Evolutionary conservation across 2,329 filamentous ascomycete species (phyloP), one percentile per base, ranked within the genome.

Genomic region (Byssoonygena ceratinophila): DNA sequence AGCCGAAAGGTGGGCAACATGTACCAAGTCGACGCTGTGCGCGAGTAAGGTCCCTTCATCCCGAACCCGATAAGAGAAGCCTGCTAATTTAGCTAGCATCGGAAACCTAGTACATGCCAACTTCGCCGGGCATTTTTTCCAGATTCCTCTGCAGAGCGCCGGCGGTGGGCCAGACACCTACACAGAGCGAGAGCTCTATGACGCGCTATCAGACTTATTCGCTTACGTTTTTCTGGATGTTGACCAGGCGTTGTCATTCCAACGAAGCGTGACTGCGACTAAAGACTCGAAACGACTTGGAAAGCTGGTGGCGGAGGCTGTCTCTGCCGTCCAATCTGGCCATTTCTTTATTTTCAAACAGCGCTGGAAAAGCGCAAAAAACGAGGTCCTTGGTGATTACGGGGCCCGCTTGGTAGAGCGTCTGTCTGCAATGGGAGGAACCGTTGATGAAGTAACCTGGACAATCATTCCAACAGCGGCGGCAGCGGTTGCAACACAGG

Each of bases 381-480:
- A 67, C 18, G 51, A 60, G n/a, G 52, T 56, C 1, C 69, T 81
- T 25, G 71, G 70, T 43, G 66, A 46, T 8, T 81, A 80, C 59
- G 79, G 78, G 8, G 66, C 71, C 6, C 74, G 78, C 57, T 75
- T 81, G 69, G 76, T 81, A 54, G 64, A 76, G 52, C 71, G 74
- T 9, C 66, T 81, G 9, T 67, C 77, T 20, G 69, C 71, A 34
- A 70, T 68, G 5, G 69, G 72, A 4, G 67, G 73, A 53, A 66
- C 71, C 1, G 63, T 72, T 2, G 66, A 76, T 25, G 71, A 77
- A 18, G 68, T 80, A 20, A 76, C 79, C 25, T 79, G 75, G 73
- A 74, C 74, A 37, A 74, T 81, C 48, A 69, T 82, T 34, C 77
- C 77, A 23, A 80, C 78, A 0, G 76, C 76, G 0, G 76, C 75